Evolutionary conservation across 306 rosid genomes (phyloP).

Genomic region (Styphnolobium japonicum): DNA sequence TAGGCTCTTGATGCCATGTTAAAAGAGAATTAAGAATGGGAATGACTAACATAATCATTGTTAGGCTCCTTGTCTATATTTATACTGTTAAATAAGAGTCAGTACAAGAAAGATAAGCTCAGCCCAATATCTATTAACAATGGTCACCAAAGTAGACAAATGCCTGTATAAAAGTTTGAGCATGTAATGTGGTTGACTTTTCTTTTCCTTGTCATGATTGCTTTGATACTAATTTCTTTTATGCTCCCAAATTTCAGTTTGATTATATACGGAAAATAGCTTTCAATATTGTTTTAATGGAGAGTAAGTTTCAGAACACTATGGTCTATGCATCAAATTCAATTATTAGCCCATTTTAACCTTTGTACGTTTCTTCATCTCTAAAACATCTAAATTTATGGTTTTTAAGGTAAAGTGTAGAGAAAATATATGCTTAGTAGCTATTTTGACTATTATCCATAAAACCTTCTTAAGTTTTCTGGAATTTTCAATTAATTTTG

Average conservation of each 20-base stretch:
- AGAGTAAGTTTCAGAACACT: slow-evolving; percentile 33
- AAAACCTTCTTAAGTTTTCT: not conserved
- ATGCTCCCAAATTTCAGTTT: not conserved
- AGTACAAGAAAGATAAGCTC: too few species aligned
- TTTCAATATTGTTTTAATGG: not conserved
- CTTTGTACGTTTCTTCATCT: slow-evolving; percentile 11
- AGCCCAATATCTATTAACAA: too few species aligned
- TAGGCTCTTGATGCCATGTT: too few species aligned
- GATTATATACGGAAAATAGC: not conserved
- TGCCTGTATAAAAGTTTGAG: not conserved
- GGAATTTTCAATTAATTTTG: not conserved
- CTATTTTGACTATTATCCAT: not conserved
- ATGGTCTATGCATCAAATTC: too few species aligned
- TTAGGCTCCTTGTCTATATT: too few species aligned
- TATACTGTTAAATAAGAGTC: too few species aligned
- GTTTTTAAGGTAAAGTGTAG: not conserved
- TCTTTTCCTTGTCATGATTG: not conserved
- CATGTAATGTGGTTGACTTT: too few species aligned
- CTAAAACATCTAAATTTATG: not conserved
- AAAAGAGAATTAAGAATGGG: too few species aligned
- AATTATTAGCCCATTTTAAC: too few species aligned
- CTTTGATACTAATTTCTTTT: not conserved
- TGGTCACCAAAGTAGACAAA: not conserved
- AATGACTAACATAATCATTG: too few species aligned
- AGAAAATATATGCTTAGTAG: not conserved